Percentiles rank a stretch among this genome's conserved stretches.
Evolutionary conservation across 176 grass and related monocot species (phyloP).

Genomic region (Oryza meridionalis): DNA sequence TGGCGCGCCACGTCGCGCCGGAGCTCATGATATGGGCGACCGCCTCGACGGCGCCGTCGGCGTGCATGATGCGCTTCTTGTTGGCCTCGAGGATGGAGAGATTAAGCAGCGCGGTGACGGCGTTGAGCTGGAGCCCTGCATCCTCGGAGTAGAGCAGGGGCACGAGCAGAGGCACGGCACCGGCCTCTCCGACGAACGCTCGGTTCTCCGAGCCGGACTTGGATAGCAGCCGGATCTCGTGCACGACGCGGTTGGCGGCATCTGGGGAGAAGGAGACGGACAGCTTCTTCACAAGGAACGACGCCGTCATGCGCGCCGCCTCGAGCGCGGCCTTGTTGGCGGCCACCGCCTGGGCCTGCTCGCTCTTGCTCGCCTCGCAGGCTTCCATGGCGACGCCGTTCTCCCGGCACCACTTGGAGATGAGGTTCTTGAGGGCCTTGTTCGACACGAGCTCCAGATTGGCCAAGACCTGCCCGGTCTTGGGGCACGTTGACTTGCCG

Average conservation of each 20-base stretch:
- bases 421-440: slow-evolving; percentile 84
- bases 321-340: slow-evolving; percentile 85
- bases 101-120: slow-evolving; percentile 87
- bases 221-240: slow-evolving; percentile 82
- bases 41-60: slow-evolving; percentile 68
- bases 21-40: slow-evolving; percentile 59
- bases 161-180: slow-evolving; percentile 73
- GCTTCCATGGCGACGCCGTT: slow-evolving; percentile 63
- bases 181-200: slow-evolving; percentile 85
- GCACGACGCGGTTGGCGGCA: slow-evolving; percentile 77
- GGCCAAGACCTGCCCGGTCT: slow-evolving; percentile 71
- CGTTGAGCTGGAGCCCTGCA: slow-evolving; percentile 77
- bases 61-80: slow-evolving; percentile 97
- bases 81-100: slow-evolving; percentile 91
- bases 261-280: slow-evolving; percentile 50
- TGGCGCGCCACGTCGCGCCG: slow-evolving; percentile 76
- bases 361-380: slow-evolving; percentile 49
- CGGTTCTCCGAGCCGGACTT: slow-evolving; percentile 75
- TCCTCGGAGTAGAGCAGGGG: slow-evolving; percentile 76
- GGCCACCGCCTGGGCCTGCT: slow-evolving; percentile 39
- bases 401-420: slow-evolving; percentile 88
- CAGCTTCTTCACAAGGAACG: slow-evolving; percentile 81
- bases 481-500: slow-evolving; percentile 85
- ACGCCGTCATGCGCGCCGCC: slow-evolving; percentile 91
- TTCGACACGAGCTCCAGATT: slow-evolving; percentile 75